These are phyloP conservation scores for Botryotinia globosa DNA, from an alignment of 2,329 filamentous ascomycete species.

Conservation along the genomic window DNA sequence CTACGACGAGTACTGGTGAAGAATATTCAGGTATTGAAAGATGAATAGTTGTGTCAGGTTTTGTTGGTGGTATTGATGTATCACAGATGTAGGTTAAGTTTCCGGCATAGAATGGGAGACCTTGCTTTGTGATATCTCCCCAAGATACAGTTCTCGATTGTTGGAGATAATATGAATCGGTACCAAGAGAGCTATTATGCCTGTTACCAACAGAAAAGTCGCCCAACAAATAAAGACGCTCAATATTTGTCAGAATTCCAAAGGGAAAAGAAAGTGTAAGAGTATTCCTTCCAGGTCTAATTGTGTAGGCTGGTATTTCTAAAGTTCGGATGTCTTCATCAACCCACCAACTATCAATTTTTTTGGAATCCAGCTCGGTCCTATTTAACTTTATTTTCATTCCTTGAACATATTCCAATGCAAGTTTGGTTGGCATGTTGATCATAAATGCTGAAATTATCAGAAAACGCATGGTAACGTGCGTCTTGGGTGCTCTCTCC, in stretches of 20 bases:
- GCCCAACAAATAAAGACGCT: constrained; percentile 38
- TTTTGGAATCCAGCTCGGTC: constrained; percentile 10
- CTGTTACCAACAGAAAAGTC: constrained; percentile 32
- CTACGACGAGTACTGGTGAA: constrained; percentile 31
- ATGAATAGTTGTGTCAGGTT: background rate
- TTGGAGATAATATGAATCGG: background rate
- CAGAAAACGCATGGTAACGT: constrained; percentile 32
- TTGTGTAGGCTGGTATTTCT: constrained; percentile 26
- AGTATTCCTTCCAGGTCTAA: constrained; percentile 31
- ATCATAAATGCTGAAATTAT: constrained; percentile 27
- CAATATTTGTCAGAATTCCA: constrained; percentile 36
- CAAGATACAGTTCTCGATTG: constrained; percentile 24
- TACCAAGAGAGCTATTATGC: background rate
- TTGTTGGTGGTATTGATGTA: constrained; percentile 18
- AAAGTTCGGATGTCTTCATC: constrained; percentile 37
- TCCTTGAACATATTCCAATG: constrained; percentile 34
- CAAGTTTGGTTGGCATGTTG: constrained; percentile 24
- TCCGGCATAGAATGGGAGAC: constrained; percentile 36
- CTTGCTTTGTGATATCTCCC: constrained; percentile 35
- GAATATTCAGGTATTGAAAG: constrained; percentile 25
- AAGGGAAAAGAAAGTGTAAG: constrained; percentile 34
- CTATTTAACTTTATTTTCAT: constrained; percentile 32
- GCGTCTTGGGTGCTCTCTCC: constrained; percentile 28
- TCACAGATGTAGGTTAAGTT: constrained; percentile 33
- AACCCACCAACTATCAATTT: constrained; percentile 34